Percentiles rank a stretch among this genome's conserved stretches.
Evolutionary conservation across 2,329 filamentous ascomycete genomes (phyloP).

Genomic region (Diaporthe velutina): DNA sequence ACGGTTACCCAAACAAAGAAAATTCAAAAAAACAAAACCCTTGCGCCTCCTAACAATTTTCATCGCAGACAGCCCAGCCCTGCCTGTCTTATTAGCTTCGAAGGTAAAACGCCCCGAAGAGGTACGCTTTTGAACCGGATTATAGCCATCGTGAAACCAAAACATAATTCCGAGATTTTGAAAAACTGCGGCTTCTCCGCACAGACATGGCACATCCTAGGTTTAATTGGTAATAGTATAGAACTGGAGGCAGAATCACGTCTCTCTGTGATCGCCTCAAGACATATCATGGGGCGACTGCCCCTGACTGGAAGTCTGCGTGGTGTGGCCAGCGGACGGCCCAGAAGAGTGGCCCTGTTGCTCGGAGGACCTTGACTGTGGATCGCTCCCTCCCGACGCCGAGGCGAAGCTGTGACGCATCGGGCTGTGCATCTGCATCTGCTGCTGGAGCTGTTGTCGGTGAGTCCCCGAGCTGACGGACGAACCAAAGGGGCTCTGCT

Average conservation of each 20-base stretch:
- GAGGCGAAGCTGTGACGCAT: not conserved
- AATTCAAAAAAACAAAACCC: not conserved
- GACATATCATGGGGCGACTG: not conserved
- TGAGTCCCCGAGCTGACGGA: constrained; percentile 14
- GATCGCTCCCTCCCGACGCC: not conserved
- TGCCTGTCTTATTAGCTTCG: not conserved
- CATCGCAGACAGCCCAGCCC: not conserved
- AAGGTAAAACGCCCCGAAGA: not conserved
- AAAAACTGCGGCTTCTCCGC: not conserved
- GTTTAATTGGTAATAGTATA: not conserved
- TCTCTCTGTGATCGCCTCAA: not conserved
- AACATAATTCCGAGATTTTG: not conserved
- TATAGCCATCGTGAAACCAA: not conserved
- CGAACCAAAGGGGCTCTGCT: not conserved
- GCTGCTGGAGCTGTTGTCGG: constrained; percentile 25
- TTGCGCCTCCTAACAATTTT: not conserved
- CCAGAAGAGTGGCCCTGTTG: not conserved
- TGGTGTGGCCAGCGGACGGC: not conserved
- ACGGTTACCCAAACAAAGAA: not conserved
- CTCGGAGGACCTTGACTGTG: constrained; percentile 9
- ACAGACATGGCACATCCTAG: no score
- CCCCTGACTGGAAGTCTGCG: not conserved
- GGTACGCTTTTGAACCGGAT: not conserved
- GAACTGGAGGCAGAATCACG: not conserved
- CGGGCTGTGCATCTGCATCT: not conserved